phyloP scores from a whole-genome alignment of 352 stramenopile species.

The Phytophthora agathidicida region DNA sequence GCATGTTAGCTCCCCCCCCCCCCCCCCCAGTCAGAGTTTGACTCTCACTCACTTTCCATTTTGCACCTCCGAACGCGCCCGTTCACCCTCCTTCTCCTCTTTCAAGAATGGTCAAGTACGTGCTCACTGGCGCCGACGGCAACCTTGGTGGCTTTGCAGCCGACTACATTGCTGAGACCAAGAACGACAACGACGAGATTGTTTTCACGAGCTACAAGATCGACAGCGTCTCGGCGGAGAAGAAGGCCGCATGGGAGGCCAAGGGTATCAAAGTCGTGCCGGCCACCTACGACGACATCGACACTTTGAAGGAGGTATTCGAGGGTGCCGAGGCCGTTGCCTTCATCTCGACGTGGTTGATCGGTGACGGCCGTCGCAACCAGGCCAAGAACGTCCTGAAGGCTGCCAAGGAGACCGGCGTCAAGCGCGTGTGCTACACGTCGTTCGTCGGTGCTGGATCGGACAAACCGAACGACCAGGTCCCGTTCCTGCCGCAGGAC shows the following conservation, averaged over 20 bases:
- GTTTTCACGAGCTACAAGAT: slow-evolving; percentile 20
- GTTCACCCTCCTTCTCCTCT: background rate
- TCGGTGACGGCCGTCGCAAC: slow-evolving; percentile 16
- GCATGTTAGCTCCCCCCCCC: too few relatives aligned
- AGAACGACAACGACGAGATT: slow-evolving; percentile 21
- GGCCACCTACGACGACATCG: slow-evolving; percentile 14
- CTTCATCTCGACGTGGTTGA: slow-evolving; percentile 25
- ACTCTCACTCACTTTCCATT: slow-evolving; percentile 18
- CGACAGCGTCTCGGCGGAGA: slow-evolving; percentile 7
- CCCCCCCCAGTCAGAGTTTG: too few relatives aligned
- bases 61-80: slow-evolving; percentile 11
- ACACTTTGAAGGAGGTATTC: slow-evolving; percentile 23
- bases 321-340: slow-evolving; percentile 17
- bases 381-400: slow-evolving; percentile 19
- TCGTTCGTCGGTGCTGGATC: slow-evolving; percentile 18
- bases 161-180: slow-evolving; percentile 26
- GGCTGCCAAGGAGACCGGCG: slow-evolving; percentile 16
- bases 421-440: slow-evolving; percentile 28
- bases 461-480: slow-evolving; percentile 15
- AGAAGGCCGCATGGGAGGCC: slow-evolving; percentile 11
- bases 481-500: slow-evolving; percentile 24
- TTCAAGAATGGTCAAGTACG: slow-evolving; percentile 28
- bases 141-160: slow-evolving; percentile 30
- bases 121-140: slow-evolving; percentile 32
- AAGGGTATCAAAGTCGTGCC: slow-evolving; percentile 18